Evolutionary conservation across 495 filamentous ascomycete species (phyloP).

Genomic region (Trichoderma gamsii): DNA sequence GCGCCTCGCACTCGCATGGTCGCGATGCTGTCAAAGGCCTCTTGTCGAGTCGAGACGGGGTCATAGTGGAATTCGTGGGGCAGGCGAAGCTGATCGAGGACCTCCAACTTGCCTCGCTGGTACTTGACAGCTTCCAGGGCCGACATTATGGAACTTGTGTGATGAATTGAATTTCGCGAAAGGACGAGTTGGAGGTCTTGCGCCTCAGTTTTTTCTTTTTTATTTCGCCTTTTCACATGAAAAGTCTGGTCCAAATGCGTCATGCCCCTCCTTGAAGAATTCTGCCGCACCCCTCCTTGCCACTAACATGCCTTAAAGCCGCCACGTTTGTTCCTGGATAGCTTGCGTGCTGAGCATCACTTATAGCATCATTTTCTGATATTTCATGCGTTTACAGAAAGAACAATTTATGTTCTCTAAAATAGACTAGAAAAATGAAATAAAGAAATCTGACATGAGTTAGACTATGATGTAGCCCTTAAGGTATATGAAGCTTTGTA

Average conservation of each 20-base stretch:
- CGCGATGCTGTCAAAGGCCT: slow-evolving; percentile 89
- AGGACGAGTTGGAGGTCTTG: neutral
- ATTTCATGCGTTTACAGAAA: too few species aligned
- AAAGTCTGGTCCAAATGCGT: slow-evolving; percentile 2
- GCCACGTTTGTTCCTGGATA: neutral
- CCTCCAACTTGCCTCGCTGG: slow-evolving; percentile 63
- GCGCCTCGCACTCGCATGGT: slow-evolving; percentile 89
- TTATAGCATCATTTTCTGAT: too few species aligned
- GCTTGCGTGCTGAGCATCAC: neutral
- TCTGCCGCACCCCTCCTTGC: slow-evolving; percentile 7
- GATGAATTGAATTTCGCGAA: neutral
- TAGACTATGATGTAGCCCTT: too few species aligned
- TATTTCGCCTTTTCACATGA: neutral
- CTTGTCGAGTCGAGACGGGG: slow-evolving; percentile 61
- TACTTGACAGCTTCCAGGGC: slow-evolving; percentile 85
- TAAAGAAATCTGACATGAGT: neutral
- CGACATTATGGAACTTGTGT: slow-evolving; percentile 29
- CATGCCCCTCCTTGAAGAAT: slow-evolving; percentile 4
- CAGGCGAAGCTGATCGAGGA: slow-evolving; percentile 84
- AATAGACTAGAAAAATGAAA: too few species aligned
- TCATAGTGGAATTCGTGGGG: slow-evolving; percentile 84
- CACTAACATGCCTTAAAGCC: neutral
- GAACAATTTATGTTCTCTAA: too few species aligned
- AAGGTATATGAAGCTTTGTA: neutral
- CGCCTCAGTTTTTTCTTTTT: neutral